Base-by-base conservation (phyloP, 1,284 basidiomycete species). In the Irpex sp. region DNA sequence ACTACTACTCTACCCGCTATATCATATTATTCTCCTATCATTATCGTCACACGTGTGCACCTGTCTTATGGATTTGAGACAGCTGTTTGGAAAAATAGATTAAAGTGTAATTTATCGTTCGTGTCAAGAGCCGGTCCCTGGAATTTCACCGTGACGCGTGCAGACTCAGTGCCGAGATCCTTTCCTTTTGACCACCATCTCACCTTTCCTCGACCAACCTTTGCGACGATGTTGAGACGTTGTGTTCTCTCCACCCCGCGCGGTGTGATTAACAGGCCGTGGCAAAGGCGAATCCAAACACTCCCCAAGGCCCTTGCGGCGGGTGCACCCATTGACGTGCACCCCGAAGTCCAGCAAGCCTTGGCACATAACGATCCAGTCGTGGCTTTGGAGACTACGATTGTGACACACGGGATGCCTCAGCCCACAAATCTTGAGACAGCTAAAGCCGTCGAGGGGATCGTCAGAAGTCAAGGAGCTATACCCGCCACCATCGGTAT, bases 401-500 rank as follows among this genome's bases (percentile, higher is more conserved):
- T 99, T 65, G 88, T 97, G 65, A 96, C 96, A 0, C 94, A 98
- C 80, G 97, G 94, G 36, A 87, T 96, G 79, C 91, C 92, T 0
- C 85, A 87, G 68, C 95, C 96, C 0, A 81, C 82, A 55, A 97
- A 96, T 71, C 76, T 92, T 15, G 79, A 88, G 38, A 89, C 92
- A 13, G 90, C 93, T 0, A 78, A 79, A 26, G 88, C 89, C 5
- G 81, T 96, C 17, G 94, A 97, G 74, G 73, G 75, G 8, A 91
- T 94, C 61, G 88, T 98, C n/a, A 82, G 93, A 66, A 81, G 83
- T 5, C 84, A 85, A 40, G 91, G 91, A 3, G 89, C 89, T 7
- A 81, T 91, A 13, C 97, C 97, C 1, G 96, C 97, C 0, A 98
- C 96, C 0, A 92, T 98, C 65, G 97, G 91, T 3, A 76, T 99